Conservation (phyloP, 2,329 filamentous ascomycete genomes). For the Aureobasidium sp. region DNA sequence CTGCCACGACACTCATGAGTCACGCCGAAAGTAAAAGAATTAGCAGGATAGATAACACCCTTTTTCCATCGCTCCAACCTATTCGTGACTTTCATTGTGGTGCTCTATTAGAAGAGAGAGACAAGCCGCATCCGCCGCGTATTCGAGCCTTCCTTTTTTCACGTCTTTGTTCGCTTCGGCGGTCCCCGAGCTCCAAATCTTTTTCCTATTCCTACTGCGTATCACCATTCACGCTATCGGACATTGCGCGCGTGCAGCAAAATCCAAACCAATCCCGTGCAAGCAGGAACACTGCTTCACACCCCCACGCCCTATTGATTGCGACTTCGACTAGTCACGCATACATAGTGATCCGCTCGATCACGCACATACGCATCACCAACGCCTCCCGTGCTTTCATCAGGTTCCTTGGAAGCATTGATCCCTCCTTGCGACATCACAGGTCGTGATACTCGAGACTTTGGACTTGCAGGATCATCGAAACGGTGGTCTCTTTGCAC, state of each 20-base stretch:
- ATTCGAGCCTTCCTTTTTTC: neutral
- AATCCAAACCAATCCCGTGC: neutral
- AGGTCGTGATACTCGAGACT: slow-evolving; percentile 5
- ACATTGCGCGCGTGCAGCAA: neutral
- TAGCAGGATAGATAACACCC: slow-evolving; percentile 7
- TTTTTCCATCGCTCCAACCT: neutral
- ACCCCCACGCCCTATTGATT: slow-evolving; percentile 5
- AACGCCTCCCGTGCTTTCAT: neutral
- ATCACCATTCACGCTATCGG: neutral
- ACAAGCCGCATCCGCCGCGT: neutral
- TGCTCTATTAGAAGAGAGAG: neutral
- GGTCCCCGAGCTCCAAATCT: neutral
- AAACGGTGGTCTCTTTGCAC: neutral
- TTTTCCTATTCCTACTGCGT: neutral
- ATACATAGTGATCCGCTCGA: slow-evolving; percentile 3
- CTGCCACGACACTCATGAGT: neutral
- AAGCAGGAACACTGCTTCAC: neutral
- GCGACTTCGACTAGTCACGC: slow-evolving; percentile 1
- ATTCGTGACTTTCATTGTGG: neutral
- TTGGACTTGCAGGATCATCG: slow-evolving; percentile 5
- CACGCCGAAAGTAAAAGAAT: slow-evolving; percentile 9
- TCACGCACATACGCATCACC: slow-evolving; percentile 4
- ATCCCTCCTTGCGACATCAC: neutral
- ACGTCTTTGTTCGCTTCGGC: slow-evolving; percentile 1
- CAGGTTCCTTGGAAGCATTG: neutral